A percentile compares a stretch with the other conserved stretches of the same genome.
These are phyloP conservation scores for Penicillium nucicola DNA, from an alignment of 495 filamentous ascomycete species.

Conservation along the genomic window DNA sequence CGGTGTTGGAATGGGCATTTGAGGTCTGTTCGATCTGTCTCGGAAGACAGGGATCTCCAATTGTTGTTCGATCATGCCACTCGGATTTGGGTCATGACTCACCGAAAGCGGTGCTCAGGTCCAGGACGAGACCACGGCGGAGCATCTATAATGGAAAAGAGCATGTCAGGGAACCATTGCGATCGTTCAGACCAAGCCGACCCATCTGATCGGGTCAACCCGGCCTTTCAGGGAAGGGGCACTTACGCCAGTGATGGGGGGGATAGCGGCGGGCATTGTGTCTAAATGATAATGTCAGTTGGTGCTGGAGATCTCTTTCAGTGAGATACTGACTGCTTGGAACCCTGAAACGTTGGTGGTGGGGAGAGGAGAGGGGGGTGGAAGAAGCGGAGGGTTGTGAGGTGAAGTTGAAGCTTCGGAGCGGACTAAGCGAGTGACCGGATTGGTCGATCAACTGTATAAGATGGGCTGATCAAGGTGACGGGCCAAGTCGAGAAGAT, in stretches of 20 bases:
- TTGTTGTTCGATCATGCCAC: conserved; percentile 21
- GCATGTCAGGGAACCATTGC: conserved; percentile 5
- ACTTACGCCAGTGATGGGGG: conserved; percentile 52
- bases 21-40: neutral
- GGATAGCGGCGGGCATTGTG: conserved; percentile 45
- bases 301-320: conserved; percentile 4
- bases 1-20: neutral
- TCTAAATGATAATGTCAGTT: conserved; percentile 20
- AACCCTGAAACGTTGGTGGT: conserved; percentile 20
- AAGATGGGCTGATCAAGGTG: too few relatives aligned
- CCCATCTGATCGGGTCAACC: conserved; percentile 20
- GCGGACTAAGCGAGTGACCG: conserved; percentile 39
- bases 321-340: conserved; percentile 13
- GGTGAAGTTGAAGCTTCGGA: conserved; percentile 43
- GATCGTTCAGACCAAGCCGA: conserved; percentile 2
- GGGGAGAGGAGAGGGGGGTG: conserved; percentile 21
- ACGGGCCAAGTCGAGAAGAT: too few relatives aligned
- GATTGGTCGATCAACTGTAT: conserved; percentile 23
- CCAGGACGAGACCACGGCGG: conserved; percentile 68
- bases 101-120: conserved; percentile 75
- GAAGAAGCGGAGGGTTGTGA: conserved; percentile 27
- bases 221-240: conserved; percentile 19
- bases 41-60: conserved; percentile 3
- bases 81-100: conserved; percentile 31
- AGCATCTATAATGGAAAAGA: conserved; percentile 54